Evolutionary conservation across 805 yeast species (phyloP).

Genomic region (Candida golubevii): DNA sequence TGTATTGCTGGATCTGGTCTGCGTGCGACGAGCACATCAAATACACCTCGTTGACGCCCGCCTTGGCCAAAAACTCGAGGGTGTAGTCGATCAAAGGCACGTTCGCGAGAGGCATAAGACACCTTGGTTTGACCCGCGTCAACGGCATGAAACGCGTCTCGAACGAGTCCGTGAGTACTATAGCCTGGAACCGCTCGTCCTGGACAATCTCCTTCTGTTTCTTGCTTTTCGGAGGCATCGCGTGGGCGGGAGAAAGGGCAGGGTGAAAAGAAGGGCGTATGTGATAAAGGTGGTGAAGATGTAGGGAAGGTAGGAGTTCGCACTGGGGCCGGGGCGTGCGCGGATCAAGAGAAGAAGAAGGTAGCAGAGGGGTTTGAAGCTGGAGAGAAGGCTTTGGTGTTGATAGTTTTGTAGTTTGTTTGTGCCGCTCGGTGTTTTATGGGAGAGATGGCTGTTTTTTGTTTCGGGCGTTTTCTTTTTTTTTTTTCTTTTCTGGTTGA

Average conservation of each 20-base stretch:
- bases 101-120: conserved; percentile 87
- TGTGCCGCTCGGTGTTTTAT: too few relatives aligned
- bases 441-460: too few relatives aligned
- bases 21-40: conserved; percentile 90
- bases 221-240: conserved; percentile 46
- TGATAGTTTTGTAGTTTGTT: too few relatives aligned
- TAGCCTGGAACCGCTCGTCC: conserved; percentile 83
- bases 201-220: conserved; percentile 56
- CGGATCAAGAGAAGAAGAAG: not conserved
- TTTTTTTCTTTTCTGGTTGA: too few relatives aligned
- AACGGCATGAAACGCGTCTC: conserved; percentile 91
- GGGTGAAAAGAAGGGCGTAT: not conserved
- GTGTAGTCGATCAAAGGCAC: conserved; percentile 94
- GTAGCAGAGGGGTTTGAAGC: too few relatives aligned
- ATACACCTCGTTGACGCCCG: conserved; percentile 86
- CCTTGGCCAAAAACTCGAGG: conserved; percentile 85
- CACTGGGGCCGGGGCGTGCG: conserved; percentile 1
- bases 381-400: too few relatives aligned
- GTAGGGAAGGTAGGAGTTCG: not conserved
- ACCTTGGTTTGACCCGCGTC: conserved; percentile 80
- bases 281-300: not conserved
- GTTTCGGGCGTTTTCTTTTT: too few relatives aligned
- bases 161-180: conserved; percentile 90
- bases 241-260: not conserved
- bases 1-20: conserved; percentile 78